These are phyloP conservation scores for Boletus semigastroideus DNA, from an alignment of 1,284 basidiomycete genomes.

Conservation along the genomic window DNA sequence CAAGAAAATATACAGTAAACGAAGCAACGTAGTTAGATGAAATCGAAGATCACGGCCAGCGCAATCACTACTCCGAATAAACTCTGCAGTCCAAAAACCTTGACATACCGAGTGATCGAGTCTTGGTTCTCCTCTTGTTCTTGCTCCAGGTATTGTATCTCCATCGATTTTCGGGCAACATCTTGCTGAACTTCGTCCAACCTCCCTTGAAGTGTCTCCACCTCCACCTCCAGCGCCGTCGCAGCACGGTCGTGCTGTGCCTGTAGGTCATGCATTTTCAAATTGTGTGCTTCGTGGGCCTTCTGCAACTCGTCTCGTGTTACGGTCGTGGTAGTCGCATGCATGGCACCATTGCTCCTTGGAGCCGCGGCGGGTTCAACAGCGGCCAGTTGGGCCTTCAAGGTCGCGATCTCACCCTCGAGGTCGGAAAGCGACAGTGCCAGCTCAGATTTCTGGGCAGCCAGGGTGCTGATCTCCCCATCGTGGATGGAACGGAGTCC, in stretches of 20 bases:
- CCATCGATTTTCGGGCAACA: conserved; percentile 69
- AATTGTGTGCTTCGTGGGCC: conserved; percentile 77
- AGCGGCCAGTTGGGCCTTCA: conserved; percentile 53
- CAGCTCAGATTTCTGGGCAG: conserved; percentile 58
- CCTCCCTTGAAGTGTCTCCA: conserved; percentile 55
- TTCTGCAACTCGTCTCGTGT: conserved; percentile 73
- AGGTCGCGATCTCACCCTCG: conserved; percentile 70
- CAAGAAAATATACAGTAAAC: conserved; percentile 24
- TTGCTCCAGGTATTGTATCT: conserved; percentile 73
- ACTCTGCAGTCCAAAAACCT: conserved; percentile 56
- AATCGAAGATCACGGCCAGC: conserved; percentile 55
- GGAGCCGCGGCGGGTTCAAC: conserved; percentile 47
- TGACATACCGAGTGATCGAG: conserved; percentile 74
- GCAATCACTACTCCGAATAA: conserved; percentile 53
- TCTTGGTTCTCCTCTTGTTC: conserved; percentile 75
- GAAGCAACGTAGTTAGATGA: conserved; percentile 39
- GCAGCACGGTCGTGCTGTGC: conserved; percentile 67
- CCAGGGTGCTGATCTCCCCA: conserved; percentile 53
- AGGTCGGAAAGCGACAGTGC: conserved; percentile 63
- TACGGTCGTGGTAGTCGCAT: conserved; percentile 49
- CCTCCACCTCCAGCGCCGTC: conserved; percentile 56
- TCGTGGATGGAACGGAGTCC: conserved; percentile 59
- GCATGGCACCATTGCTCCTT: conserved; percentile 53
- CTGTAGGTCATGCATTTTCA: conserved; percentile 76
- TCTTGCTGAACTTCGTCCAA: conserved; percentile 60